phyloP scores from a whole-genome alignment of 179 eudicot species.

The Actinidia chinensis region DNA sequence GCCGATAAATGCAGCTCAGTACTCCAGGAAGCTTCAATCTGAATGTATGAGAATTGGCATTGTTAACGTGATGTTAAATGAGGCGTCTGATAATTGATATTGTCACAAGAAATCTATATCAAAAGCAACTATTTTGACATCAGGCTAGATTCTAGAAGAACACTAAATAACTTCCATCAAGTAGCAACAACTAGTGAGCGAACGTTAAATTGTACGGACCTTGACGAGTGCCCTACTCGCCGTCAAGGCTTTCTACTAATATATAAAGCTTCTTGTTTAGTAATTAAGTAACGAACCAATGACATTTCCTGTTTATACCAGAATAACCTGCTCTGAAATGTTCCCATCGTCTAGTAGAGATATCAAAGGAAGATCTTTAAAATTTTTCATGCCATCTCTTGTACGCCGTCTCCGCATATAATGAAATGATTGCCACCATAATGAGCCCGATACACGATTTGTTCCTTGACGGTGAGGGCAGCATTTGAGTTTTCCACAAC shows the following conservation, averaged over 20 bases:
- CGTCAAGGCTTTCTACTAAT: constrained; percentile 23
- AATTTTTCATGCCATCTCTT: constrained; percentile 87
- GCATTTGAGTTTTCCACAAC: constrained; percentile 86
- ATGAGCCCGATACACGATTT: constrained; percentile 82
- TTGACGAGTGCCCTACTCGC: neutral
- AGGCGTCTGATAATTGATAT: too few relatives aligned
- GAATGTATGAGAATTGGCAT: too few relatives aligned
- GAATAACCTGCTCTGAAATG: constrained; percentile 81
- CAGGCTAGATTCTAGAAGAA: too few relatives aligned
- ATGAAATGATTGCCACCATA: constrained; percentile 80
- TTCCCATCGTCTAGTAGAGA: constrained; percentile 69
- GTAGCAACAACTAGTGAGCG: neutral
- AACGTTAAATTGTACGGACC: constrained; percentile 12
- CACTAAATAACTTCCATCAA: too few relatives aligned
- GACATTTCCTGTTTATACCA: constrained; percentile 60
- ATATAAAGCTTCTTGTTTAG: constrained; percentile 84
- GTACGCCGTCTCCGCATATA: constrained; percentile 91
- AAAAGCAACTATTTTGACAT: too few relatives aligned
- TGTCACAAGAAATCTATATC: too few relatives aligned
- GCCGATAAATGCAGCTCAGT: too few relatives aligned
- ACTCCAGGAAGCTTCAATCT: too few relatives aligned
- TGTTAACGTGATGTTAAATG: too few relatives aligned
- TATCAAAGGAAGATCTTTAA: constrained; percentile 72
- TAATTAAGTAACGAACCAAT: constrained; percentile 69
- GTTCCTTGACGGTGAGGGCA: constrained; percentile 79